phyloP scores from a whole-genome alignment of 2,329 filamentous ascomycete genomes.

The Botrytis byssoidea region DNA sequence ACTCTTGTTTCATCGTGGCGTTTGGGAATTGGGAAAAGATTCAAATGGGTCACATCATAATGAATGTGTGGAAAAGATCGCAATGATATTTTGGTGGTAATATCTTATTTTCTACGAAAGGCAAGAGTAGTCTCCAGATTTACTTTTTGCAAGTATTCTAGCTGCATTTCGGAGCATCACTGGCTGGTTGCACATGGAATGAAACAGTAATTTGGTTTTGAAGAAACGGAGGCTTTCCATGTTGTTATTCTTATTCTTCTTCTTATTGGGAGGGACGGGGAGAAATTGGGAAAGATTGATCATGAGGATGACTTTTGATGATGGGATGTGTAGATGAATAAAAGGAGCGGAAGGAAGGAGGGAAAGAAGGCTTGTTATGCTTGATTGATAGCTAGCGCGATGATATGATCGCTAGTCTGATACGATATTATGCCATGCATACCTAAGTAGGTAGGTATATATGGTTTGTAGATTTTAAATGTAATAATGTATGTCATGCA shows the following conservation, averaged over 20 bases:
- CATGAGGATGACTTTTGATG: neutral
- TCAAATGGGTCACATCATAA: neutral
- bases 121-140: no score
- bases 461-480: neutral
- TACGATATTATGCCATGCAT: neutral
- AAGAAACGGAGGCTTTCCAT: neutral
- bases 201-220: neutral
- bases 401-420: neutral
- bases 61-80: neutral
- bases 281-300: neutral
- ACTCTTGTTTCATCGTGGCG: neutral
- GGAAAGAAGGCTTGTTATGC: neutral
- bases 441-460: neutral
- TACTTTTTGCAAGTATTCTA: neutral
- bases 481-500: neutral
- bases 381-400: neutral
- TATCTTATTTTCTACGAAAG: neutral
- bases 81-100: neutral
- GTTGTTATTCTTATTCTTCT: neutral
- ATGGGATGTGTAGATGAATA: neutral
- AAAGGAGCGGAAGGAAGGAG: neutral
- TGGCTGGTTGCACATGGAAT: neutral
- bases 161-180: neutral
- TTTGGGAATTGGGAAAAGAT: neutral
- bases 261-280: neutral